A percentile compares a stretch with the other conserved stretches of the same genome.
Conservation (phyloP, 192 early-diverging fungal species). For the Diversispora eburnea region DNA sequence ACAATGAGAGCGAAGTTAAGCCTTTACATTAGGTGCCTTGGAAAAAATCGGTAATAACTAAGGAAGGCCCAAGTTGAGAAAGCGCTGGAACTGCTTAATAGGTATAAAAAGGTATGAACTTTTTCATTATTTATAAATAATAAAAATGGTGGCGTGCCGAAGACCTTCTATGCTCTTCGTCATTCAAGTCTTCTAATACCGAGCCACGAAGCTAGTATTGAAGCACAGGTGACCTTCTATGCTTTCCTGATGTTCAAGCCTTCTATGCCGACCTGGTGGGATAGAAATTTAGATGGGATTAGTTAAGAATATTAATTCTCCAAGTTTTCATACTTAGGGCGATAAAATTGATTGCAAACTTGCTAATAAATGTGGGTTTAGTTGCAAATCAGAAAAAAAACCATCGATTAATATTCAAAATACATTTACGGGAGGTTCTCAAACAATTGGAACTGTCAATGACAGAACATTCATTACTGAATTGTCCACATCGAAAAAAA, state of each 20-base stretch:
- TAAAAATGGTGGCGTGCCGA: constrained; percentile 9
- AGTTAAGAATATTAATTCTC: constrained; percentile 17
- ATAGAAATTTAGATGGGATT: constrained; percentile 1
- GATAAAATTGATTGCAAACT: background rate
- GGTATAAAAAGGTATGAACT: background rate
- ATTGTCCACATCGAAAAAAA: background rate
- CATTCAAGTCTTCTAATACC: constrained; percentile 20
- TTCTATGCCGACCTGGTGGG: background rate
- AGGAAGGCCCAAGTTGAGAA: background rate
- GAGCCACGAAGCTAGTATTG: constrained; percentile 16
- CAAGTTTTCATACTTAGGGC: constrained; percentile 4
- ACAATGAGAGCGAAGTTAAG: background rate
- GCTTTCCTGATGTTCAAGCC: constrained; percentile 3
- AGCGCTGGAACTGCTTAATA: background rate
- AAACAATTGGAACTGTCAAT: background rate
- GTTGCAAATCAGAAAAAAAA: background rate
- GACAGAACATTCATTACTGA: background rate
- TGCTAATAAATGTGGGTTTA: background rate
- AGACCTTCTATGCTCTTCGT: background rate
- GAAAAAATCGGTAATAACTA: background rate
- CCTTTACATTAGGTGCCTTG: background rate
- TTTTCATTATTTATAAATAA: background rate
- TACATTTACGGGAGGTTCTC: background rate
- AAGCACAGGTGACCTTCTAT: constrained; percentile 5
- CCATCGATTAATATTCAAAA: constrained; percentile 16